Percentiles rank a stretch among this genome's conserved stretches.
Conservation (phyloP, 345 rosid genomes). For the Rubroshorea leprosula region DNA sequence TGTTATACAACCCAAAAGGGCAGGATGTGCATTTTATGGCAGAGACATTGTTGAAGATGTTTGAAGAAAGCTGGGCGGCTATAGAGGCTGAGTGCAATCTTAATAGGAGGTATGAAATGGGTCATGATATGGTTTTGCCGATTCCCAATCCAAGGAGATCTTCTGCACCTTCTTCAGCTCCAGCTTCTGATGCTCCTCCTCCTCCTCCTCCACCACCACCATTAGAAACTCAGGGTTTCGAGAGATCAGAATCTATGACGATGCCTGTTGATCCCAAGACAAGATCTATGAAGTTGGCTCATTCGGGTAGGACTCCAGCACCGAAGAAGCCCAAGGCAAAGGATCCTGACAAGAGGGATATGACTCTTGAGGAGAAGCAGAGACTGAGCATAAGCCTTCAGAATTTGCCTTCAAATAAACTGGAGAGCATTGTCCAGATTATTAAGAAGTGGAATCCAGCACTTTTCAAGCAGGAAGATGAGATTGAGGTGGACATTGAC, state of each 20-base stretch:
- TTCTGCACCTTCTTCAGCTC: conserved; percentile 16
- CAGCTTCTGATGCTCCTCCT: conserved; percentile 7
- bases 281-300: conserved; percentile 15
- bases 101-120: conserved; percentile 24
- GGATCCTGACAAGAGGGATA: conserved; percentile 41
- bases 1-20: conserved; percentile 74
- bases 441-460: conserved; percentile 71
- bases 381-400: conserved; percentile 63
- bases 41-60: conserved; percentile 44
- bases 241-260: conserved; percentile 40
- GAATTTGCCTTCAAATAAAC: conserved; percentile 68
- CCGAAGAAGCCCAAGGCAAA: conserved; percentile 40
- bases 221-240: conserved; percentile 25
- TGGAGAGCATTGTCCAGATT: conserved; percentile 71
- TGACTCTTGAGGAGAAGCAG: conserved; percentile 85
- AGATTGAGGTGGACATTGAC: conserved; percentile 88
- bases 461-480: conserved; percentile 70
- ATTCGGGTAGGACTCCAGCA: conserved; percentile 23
- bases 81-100: conserved; percentile 36
- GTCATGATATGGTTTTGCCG: conserved; percentile 19
- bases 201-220: conserved; percentile 11
- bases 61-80: conserved; percentile 62
- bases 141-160: conserved; percentile 25
- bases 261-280: conserved; percentile 29
- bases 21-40: conserved; percentile 86